Evolutionary conservation across 78 protist genomes (phyloP), one percentile per base, ranked within the genome.

Genomic region (Chrysochromulina tobinii): DNA sequence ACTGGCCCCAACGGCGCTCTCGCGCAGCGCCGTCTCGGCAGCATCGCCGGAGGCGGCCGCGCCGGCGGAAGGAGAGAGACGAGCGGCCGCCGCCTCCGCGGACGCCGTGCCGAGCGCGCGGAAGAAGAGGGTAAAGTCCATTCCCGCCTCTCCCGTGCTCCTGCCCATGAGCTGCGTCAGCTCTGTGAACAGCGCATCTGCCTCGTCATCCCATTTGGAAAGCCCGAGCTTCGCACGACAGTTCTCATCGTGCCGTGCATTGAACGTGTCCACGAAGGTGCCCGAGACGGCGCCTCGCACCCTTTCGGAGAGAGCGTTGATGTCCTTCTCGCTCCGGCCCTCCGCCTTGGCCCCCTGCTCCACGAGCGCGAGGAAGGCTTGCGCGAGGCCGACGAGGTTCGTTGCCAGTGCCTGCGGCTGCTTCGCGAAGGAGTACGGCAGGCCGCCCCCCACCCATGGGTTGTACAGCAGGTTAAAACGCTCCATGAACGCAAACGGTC

Each of bases 71-170:
- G 38, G 38, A 38, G 38, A 38, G 38, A 38, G 7, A 59, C 23
- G 12, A 59, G 0, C 64, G 64, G 64, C 64, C 64, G 12, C 23
- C 23, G 64, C 7, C 38, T 38, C 38, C 12, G 64, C 7, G 64
- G 12, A 12, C 64, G 64, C 23, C 64, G 12, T 59, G 75, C 85
- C 55, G n/a, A 89, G 75, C 55, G 66, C 17, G 15, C 92, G 86
- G 79, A 89, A 89, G n/a, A 73, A 25, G 81, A n/a, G 3, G 27
- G 92, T 89, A 67, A 25, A 89, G 69, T 89, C 92, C 67, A 66
- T 73, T 11, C 67, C 50, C 3, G 9, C 0, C 7, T 21, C 57
- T 1, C 83, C 83, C 6, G 27, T 18, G 6, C 25, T 1, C 14
- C 25, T 21, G 17, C 69, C 50, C 77, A 77, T n/a, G 50, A 77